phyloP scores from a whole-genome alignment of 768 basidiomycete genomes.

The Termitomyces sp. region DNA sequence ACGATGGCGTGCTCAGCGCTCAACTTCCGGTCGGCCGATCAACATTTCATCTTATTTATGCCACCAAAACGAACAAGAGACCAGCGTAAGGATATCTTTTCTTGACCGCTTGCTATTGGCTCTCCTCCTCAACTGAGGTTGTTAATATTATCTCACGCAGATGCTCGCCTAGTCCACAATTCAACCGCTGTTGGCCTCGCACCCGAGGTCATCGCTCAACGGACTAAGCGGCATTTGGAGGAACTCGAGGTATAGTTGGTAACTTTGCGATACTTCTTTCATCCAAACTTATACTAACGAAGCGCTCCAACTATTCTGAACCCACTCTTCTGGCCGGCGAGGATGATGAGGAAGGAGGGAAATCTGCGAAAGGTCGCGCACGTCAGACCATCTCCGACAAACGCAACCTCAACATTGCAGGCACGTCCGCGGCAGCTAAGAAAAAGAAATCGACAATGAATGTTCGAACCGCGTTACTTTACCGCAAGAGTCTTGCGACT shows the following conservation, averaged over 20 bases:
- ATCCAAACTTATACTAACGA: constrained; percentile 9
- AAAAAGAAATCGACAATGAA: constrained; percentile 82
- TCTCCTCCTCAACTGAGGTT: not conserved
- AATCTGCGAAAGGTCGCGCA: constrained; percentile 59
- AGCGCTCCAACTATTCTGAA: constrained; percentile 80
- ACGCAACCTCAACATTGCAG: constrained; percentile 46
- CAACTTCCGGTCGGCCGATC: constrained; percentile 13
- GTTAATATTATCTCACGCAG: constrained; percentile 18
- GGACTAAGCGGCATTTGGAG: constrained; percentile 72
- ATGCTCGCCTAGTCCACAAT: constrained; percentile 47
- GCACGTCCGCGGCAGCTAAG: constrained; percentile 42
- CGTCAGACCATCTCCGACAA: constrained; percentile 80
- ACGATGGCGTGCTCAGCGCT: constrained; percentile 25
- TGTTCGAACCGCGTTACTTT: constrained; percentile 74
- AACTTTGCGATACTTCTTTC: not conserved
- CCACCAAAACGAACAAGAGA: constrained; percentile 43
- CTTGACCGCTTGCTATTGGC: not conserved
- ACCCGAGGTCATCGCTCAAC: constrained; percentile 66
- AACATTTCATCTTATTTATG: constrained; percentile 23
- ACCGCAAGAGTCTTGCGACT: constrained; percentile 71
- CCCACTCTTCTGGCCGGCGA: constrained; percentile 43
- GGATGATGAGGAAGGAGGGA: constrained; percentile 39
- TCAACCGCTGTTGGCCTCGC: constrained; percentile 37
- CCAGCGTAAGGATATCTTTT: constrained; percentile 37
- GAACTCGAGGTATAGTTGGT: constrained; percentile 65